Evolutionary conservation across 1,139 yeast genomes (phyloP), one percentile per base, ranked within the genome.

Genomic region (Blastobotrys illinoisensis): DNA sequence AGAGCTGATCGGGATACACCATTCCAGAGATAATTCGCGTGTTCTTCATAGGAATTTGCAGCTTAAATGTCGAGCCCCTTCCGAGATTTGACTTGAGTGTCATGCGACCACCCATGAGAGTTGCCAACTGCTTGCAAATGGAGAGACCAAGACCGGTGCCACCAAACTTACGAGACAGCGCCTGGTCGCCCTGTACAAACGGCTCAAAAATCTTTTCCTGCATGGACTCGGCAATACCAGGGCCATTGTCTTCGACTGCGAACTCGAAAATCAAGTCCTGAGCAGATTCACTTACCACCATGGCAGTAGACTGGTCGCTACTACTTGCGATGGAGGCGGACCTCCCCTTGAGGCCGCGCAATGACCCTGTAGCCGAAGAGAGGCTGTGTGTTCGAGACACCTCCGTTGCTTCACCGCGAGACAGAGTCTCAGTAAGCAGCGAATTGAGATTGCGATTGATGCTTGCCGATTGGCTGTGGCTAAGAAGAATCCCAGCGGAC

Each of bases 131-230:
- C 57, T 91, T 79, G 70, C 97, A 91, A 67, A 93, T 91, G 0
- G 97, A 88, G 50, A 93, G 78, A 1, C 99, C 99, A 53, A 93
- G 76, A 7, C 99, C 99, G 0, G 97, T 90, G 62, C 99, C 99
- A 55, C 97, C 97, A 67, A 88, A 87, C 54, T 91, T 88, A 68
- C 97, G 78, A 2, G 96, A 86, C 44, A 91, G 77, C 0, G 97
- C 90, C 70, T 91, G 97, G 65, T 93, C 98, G 47, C 98, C 98
- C 71, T 91, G 99, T 32, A 89, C 89, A 73, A 93, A 93, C 2
- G 97, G 97, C 67, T 93, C 97, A 71, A 93, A 93, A 1, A 93
- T 93, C 60, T 86, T 85, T 49, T 85, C 86, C 64, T 88, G 95
- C 54, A 88, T 73, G 0, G 83, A 80, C 16, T 86, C 84, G 49